Evolutionary conservation across 495 filamentous ascomycete genomes (phyloP).

Genomic region (Podospora conica): DNA sequence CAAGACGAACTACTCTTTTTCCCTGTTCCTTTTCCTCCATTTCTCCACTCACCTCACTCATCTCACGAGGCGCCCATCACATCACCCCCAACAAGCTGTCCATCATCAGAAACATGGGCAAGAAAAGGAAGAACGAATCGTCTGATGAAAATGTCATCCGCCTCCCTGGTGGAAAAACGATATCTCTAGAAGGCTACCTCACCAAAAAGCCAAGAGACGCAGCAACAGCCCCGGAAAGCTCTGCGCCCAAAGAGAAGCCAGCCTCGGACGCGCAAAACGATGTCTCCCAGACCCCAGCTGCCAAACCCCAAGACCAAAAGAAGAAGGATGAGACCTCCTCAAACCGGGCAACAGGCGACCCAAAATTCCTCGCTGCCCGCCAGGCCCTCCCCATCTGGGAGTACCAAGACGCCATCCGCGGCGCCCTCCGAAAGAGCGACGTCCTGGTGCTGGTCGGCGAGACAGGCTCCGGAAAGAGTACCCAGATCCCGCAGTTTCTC

Average conservation of each 20-base stretch:
- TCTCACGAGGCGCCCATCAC: not conserved
- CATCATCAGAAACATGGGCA: conserved; percentile 14
- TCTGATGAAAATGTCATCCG: conserved; percentile 21
- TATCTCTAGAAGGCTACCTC: conserved; percentile 38
- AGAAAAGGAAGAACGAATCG: conserved; percentile 20
- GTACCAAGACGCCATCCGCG: conserved; percentile 62
- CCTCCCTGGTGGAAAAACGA: conserved; percentile 32
- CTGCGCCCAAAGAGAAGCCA: not conserved
- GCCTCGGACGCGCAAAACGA: not conserved
- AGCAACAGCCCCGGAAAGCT: not conserved
- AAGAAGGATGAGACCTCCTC: not conserved
- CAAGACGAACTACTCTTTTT: too few relatives aligned
- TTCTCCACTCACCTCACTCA: not conserved
- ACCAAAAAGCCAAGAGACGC: conserved; percentile 27
- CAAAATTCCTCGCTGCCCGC: conserved; percentile 32
- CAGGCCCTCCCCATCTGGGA: conserved; percentile 76
- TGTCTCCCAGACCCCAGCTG: not conserved
- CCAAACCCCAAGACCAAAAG: not conserved
- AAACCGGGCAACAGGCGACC: conserved; percentile 20
- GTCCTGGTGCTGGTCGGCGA: conserved; percentile 85
- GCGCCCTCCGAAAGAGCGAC: conserved; percentile 58
- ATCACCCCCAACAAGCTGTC: not conserved
- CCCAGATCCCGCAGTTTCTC: conserved; percentile 90
- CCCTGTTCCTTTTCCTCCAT: not conserved
- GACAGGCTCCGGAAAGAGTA: conserved; percentile 95